Percentiles rank a stretch among this genome's conserved stretches.
Evolutionary conservation across 2,329 filamentous ascomycete genomes (phyloP).

Genomic region (Venturia nashicola): DNA sequence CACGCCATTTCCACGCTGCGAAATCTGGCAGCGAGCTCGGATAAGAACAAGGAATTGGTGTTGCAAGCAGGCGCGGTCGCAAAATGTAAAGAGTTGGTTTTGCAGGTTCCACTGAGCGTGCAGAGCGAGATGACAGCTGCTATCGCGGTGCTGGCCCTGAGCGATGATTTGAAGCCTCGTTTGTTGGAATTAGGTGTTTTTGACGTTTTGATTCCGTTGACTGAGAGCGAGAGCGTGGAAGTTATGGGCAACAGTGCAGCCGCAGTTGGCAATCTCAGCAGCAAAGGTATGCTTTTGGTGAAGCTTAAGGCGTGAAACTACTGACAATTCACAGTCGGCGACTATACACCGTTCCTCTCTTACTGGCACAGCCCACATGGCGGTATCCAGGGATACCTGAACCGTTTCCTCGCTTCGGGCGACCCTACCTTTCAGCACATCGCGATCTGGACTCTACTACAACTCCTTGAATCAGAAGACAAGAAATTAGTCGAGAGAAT

Average conservation of each 20-base stretch:
- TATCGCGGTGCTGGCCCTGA: constrained; percentile 88
- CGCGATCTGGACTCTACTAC: constrained; percentile 93
- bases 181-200: constrained; percentile 87
- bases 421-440: constrained; percentile 99
- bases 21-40: constrained; percentile 91
- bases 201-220: constrained; percentile 89
- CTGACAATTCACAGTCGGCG: constrained; percentile 54
- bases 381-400: constrained; percentile 90
- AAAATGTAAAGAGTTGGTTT: constrained; percentile 93
- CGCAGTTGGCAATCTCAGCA: constrained; percentile 87
- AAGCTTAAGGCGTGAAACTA: background rate
- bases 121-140: constrained; percentile 99
- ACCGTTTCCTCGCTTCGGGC: constrained; percentile 82
- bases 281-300: constrained; percentile 58
- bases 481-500: constrained; percentile 79
- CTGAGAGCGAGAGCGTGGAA: constrained; percentile 90
- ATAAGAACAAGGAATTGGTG: constrained; percentile 96
- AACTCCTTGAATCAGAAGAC: constrained; percentile 91
- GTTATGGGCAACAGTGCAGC: constrained; percentile 97
- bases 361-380: constrained; percentile 89
- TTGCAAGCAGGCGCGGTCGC: constrained; percentile 92
- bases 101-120: constrained; percentile 85
- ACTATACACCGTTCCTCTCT: constrained; percentile 91
- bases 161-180: constrained; percentile 88
- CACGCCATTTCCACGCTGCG: constrained; percentile 94